Evolutionary conservation across 2,329 filamentous ascomycete genomes (phyloP), one percentile per base, ranked within the genome.

Genomic region (Trichoderma harzianum): DNA sequence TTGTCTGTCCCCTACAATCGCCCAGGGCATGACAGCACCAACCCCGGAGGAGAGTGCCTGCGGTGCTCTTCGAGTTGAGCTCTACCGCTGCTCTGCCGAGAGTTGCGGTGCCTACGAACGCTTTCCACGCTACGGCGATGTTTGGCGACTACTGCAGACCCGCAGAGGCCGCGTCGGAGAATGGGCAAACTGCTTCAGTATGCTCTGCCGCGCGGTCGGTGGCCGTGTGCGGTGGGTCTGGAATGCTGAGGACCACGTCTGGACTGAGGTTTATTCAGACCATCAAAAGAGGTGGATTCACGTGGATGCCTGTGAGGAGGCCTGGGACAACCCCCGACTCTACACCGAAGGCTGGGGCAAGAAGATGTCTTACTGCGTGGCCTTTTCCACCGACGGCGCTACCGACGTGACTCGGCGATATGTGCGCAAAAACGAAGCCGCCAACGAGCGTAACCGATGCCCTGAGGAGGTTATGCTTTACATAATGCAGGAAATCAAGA

Each of bases 181-280:
- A 84, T 98, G 96, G 94, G 94, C 94, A 75, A 98, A 98, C 83
- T 98, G 95, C 86, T 99, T 99, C 84, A 95, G 92, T 83, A 98
- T 98, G 96, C 88, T 99, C 67, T 98, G 95, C 85, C 90, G 95
- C 73, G 96, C 96, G 5, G 90, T 98, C 16, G 95, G 95, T 64
- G 93, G 92, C 73, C 89, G 95, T 73, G 94, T 98, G 28, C 90
- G 96, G 78, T 99, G 96, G 96, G 92, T 99, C 12, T 99, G 96
- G 96, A 98, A 98, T 77, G 92, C 92, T 34, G 96, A 98, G 82
- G 96, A 98, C 80, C 93, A 98, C 78, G 93, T 98, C 30, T 99
- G 96, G 96, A 97, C 95, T 1, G 96, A 98, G 78, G 92, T 98
- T 16, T 99, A 97, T 83, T 98, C 95, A 3, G 93, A 96, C 74